Percentiles rank a stretch among this genome's conserved stretches.
These are phyloP conservation scores for Floccularia luteovirens DNA, from an alignment of 768 basidiomycete species.

Conservation along the genomic window DNA sequence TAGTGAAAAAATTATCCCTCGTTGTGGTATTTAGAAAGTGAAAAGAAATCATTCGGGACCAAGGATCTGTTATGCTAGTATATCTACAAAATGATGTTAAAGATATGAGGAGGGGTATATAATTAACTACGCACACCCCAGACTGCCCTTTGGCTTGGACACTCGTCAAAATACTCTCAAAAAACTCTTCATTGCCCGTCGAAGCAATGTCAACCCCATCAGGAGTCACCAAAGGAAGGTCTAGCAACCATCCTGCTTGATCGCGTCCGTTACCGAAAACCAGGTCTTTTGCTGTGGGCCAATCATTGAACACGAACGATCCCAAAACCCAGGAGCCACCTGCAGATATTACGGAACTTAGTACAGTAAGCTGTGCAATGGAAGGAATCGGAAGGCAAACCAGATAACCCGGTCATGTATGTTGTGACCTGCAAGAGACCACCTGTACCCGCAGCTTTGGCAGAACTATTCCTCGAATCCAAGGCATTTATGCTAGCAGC, in stretches of 20 bases:
- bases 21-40: slow-evolving; percentile 69
- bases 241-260: slow-evolving; percentile 48
- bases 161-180: slow-evolving; percentile 44
- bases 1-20: slow-evolving; percentile 50
- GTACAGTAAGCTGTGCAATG: not conserved
- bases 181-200: slow-evolving; percentile 41
- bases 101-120: not conserved
- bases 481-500: slow-evolving; percentile 51
- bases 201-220: slow-evolving; percentile 40
- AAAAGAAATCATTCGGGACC: slow-evolving; percentile 58
- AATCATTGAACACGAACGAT: slow-evolving; percentile 59
- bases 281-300: slow-evolving; percentile 47
- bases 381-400: slow-evolving; percentile 20
- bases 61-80: slow-evolving; percentile 59
- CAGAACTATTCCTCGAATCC: slow-evolving; percentile 53
- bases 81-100: slow-evolving; percentile 27
- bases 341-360: too few relatives aligned
- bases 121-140: slow-evolving; percentile 37
- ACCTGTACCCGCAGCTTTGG: slow-evolving; percentile 53
- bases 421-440: slow-evolving; percentile 65
- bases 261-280: slow-evolving; percentile 47
- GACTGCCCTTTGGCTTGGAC: slow-evolving; percentile 45
- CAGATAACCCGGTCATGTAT: slow-evolving; percentile 62
- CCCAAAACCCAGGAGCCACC: slow-evolving; percentile 65
- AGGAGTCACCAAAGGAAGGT: slow-evolving; percentile 48